Evolutionary conservation across 2,329 filamentous ascomycete genomes (phyloP), one percentile per base, ranked within the genome.

Genomic region (Stylonectria norvegica): DNA sequence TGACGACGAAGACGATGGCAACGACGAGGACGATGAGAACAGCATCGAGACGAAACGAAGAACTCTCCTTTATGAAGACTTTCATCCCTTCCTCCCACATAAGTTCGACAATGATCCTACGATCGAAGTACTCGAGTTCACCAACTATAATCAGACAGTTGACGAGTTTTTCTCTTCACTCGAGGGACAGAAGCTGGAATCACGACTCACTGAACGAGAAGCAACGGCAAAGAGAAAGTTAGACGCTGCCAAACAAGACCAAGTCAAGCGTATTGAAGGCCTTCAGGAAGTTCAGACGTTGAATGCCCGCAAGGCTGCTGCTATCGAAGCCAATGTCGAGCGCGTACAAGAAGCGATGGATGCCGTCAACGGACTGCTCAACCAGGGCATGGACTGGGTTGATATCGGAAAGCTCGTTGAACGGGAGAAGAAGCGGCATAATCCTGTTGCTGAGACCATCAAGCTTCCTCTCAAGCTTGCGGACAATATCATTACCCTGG

Each of bases 81-180:
- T 96, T 55, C 91, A 97, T 53, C 93, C 93, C 0, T 97, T 97
- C 62, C 71, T 85, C 27, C 93, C 93, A 0, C 71, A 75, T 16
- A 91, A 97, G 52, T 86, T 95, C 47, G 79, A 83, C 47, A 72
- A 77, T 5, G 81, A 89, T 40, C 69, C 80, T 0, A 68, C 73
- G 0, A 77, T 83, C 17, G 76, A 79, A 3, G 79, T 95, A 12
- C 59, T 97, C 10, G 79, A 87, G 38, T 89, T 90, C 50, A 77
- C 88, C 5, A 85, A 83, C 8, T 97, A 94, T 71, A 96, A 96
- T 63, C 86, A 85, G 58, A 93, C 89, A 0, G 89, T 95, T 0
- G 93, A 98, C 59, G 88, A 95, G 52, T 98, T 96, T 69, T 97
- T 95, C 63, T 97, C 93, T 0, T 97, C 91, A 0, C 79, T 97